phyloP scores from a whole-genome alignment of 176 grass and related monocot genomes.

The Bothriochloa decipiens region DNA sequence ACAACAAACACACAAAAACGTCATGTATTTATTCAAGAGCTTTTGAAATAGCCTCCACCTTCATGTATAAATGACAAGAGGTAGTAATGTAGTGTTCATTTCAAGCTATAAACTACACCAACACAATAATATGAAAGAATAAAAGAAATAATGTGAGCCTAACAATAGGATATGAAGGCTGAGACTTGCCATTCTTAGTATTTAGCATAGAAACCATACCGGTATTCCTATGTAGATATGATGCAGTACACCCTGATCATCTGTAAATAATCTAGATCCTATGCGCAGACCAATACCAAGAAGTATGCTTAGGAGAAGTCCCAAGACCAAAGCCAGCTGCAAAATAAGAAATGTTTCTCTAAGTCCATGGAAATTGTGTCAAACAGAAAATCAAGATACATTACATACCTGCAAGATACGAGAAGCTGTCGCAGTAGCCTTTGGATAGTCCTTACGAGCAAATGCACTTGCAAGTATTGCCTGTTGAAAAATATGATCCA shows the following conservation, averaged over 20 bases:
- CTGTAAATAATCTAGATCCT: constrained; percentile 75
- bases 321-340: constrained; percentile 72
- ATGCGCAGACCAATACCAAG: constrained; percentile 67
- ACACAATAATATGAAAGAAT: neutral
- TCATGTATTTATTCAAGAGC: neutral
- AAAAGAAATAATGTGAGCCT: neutral
- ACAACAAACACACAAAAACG: neutral
- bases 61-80: neutral
- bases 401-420: constrained; percentile 74
- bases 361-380: neutral
- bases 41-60: neutral
- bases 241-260: constrained; percentile 55
- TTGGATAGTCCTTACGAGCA: constrained; percentile 64
- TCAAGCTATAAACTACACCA: neutral
- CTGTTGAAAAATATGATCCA: constrained; percentile 36
- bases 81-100: neutral
- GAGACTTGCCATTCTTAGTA: neutral
- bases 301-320: constrained; percentile 60
- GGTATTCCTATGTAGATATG: constrained; percentile 76
- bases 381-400: neutral
- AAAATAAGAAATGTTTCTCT: constrained; percentile 10
- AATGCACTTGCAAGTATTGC: constrained; percentile 94
- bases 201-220: constrained; percentile 51
- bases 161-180: constrained; percentile 12
- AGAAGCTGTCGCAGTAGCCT: constrained; percentile 59